These are phyloP conservation scores for Primulina eburnea DNA, from an alignment of 257 asterid species.

Conservation along the genomic window DNA sequence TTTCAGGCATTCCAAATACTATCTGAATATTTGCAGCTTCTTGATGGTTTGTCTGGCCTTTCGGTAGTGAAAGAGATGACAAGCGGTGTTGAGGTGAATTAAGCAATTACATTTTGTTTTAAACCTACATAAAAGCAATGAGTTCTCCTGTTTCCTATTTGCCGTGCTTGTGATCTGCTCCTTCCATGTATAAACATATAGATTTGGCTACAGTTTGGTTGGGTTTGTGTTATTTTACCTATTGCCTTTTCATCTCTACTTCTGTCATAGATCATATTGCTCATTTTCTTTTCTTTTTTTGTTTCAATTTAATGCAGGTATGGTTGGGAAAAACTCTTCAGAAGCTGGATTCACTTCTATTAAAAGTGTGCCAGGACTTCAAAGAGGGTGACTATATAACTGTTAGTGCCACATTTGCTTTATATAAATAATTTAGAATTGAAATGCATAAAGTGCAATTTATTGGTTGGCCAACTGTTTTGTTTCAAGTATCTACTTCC, in stretches of 20 bases:
- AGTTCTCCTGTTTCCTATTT: conserved; percentile 13
- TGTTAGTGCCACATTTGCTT: conserved; percentile 52
- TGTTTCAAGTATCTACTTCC: conserved; percentile 13
- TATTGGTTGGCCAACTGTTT: conserved; percentile 1
- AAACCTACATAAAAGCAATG: background rate
- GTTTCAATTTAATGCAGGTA: conserved; percentile 52
- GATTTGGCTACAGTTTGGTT: conserved; percentile 15
- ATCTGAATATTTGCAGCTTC: conserved; percentile 89
- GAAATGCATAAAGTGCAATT: conserved; percentile 9
- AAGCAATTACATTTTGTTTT: conserved; percentile 10
- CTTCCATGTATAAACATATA: conserved; percentile 14
- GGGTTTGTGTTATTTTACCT: conserved; percentile 9
- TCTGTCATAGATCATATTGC: conserved; percentile 11
- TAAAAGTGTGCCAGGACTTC: conserved; percentile 91
- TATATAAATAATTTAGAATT: conserved; percentile 17
- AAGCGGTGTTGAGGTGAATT: conserved; percentile 86
- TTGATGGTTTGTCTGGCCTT: conserved; percentile 80
- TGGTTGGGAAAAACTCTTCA: conserved; percentile 97
- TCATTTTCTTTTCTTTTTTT: background rate
- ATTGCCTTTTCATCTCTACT: conserved; percentile 8
- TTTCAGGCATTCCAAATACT: conserved; percentile 94
- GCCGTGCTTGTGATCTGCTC: conserved; percentile 25
- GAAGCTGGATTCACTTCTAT: conserved; percentile 83
- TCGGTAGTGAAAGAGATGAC: conserved; percentile 90
- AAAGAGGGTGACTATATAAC: conserved; percentile 78